Conservation (phyloP, 1,284 basidiomycete species). For the Leccinum solheimii region DNA sequence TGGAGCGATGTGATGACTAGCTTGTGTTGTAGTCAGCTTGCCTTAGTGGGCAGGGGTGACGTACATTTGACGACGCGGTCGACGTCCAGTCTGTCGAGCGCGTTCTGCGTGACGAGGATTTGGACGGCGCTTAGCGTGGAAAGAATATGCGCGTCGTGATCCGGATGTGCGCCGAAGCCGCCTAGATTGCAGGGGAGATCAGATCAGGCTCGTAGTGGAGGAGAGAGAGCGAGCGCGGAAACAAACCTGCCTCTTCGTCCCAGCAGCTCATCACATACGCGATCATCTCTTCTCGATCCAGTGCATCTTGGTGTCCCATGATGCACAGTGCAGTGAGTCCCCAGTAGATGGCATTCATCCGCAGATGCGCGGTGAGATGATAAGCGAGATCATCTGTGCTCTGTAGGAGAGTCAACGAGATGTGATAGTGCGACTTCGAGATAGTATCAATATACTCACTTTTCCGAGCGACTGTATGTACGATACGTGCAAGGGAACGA, state of each 20-base stretch:
- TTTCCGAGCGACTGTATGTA: slow-evolving; percentile 61
- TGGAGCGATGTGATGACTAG: slow-evolving; percentile 84
- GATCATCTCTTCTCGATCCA: slow-evolving; percentile 83
- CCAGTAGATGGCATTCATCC: slow-evolving; percentile 88
- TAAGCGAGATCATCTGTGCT: slow-evolving; percentile 87
- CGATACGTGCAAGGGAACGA: slow-evolving; percentile 47
- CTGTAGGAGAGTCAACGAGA: slow-evolving; percentile 40
- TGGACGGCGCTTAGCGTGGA: slow-evolving; percentile 92
- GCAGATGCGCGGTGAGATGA: slow-evolving; percentile 91
- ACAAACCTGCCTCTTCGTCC: slow-evolving; percentile 83
- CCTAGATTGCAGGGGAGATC: slow-evolving; percentile 48
- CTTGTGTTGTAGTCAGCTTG: neutral
- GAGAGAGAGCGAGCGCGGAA: slow-evolving; percentile 6
- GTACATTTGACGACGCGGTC: slow-evolving; percentile 76
- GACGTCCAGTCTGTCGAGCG: slow-evolving; percentile 69
- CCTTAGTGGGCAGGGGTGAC: neutral
- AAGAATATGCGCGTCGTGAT: slow-evolving; percentile 89
- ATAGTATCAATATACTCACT: slow-evolving; percentile 30
- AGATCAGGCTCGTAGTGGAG: slow-evolving; percentile 5
- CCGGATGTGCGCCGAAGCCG: slow-evolving; percentile 89
- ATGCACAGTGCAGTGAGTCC: slow-evolving; percentile 85
- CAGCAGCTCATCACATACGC: slow-evolving; percentile 93
- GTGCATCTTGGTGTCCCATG: slow-evolving; percentile 75
- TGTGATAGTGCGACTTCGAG: too few species aligned
- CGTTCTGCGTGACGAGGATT: slow-evolving; percentile 85